These are phyloP conservation scores for Ustanciosporium gigantosporum DNA, from an alignment of 1,284 basidiomycete species.

Conservation along the genomic window DNA sequence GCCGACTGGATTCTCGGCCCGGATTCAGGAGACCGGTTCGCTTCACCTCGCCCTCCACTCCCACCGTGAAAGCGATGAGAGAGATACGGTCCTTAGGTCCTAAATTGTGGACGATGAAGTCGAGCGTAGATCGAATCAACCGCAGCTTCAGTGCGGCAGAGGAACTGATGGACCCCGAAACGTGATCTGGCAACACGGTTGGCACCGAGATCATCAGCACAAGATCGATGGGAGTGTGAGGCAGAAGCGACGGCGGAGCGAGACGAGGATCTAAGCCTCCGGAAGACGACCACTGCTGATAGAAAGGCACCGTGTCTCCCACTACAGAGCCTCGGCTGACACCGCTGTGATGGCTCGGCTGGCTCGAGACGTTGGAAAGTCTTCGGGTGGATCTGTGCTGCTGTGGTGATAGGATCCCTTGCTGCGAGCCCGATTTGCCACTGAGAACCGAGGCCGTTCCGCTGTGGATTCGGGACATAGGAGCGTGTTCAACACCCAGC, in stretches of 20 bases:
- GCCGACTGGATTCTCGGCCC: slow-evolving; percentile 27
- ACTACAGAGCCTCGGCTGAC: slow-evolving; percentile 12
- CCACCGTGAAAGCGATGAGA: slow-evolving; percentile 47
- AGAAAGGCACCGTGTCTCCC: slow-evolving; percentile 18
- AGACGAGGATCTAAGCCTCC: slow-evolving; percentile 50
- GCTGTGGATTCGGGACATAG: slow-evolving; percentile 8
- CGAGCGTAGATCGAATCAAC: slow-evolving; percentile 51
- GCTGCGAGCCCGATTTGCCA: slow-evolving; percentile 39
- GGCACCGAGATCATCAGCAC: slow-evolving; percentile 89
- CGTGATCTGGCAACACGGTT: slow-evolving; percentile 31
- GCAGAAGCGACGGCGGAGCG: slow-evolving; percentile 63
- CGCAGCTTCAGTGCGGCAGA: slow-evolving; percentile 67
- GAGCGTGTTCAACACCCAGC: not conserved
- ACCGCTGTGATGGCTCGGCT: slow-evolving; percentile 21
- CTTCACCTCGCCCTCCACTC: slow-evolving; percentile 46
- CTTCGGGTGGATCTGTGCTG: slow-evolving; percentile 6
- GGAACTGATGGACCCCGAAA: slow-evolving; percentile 68
- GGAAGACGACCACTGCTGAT: slow-evolving; percentile 53
- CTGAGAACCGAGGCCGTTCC: slow-evolving; percentile 33
- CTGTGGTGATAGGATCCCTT: slow-evolving; percentile 9
- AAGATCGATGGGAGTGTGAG: slow-evolving; percentile 85
- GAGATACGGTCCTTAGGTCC: slow-evolving; percentile 51
- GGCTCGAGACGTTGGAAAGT: slow-evolving; percentile 26
- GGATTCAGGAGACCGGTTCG: slow-evolving; percentile 48
- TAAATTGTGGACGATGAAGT: slow-evolving; percentile 50